A percentile compares a stretch with the other conserved stretches of the same genome.
Evolutionary conservation across 192 early-diverging fungal species (phyloP).

Genomic region (Funneliformis mosseae): DNA sequence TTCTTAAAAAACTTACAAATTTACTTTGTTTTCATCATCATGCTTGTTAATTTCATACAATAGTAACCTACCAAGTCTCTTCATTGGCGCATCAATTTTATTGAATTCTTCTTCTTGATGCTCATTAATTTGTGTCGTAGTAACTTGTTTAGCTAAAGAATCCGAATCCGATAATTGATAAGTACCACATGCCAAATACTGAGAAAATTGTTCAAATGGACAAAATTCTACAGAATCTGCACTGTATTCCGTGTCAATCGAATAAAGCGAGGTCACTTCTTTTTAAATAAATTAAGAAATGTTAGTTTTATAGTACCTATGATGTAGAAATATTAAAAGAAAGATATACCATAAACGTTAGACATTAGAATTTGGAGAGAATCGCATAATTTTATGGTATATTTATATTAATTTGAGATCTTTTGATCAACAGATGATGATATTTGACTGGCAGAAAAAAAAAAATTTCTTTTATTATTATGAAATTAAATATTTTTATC

Average conservation of each 20-base stretch:
- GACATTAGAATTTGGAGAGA: neutral
- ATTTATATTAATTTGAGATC: too few species aligned
- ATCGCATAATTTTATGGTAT: too few species aligned
- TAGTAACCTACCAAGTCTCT: conserved; percentile 67
- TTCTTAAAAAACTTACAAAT: conserved; percentile 8
- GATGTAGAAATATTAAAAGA: neutral
- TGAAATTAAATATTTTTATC: too few species aligned
- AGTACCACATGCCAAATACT: conserved; percentile 68
- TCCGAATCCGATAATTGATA: conserved; percentile 63
- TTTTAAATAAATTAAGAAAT: neutral
- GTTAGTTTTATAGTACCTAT: neutral
- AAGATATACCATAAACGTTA: neutral
- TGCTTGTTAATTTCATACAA: conserved; percentile 53
- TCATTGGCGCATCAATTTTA: conserved; percentile 44
- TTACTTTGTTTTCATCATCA: conserved; percentile 46
- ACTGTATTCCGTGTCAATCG: conserved; percentile 67
- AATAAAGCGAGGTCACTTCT: conserved; percentile 45
- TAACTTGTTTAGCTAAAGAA: conserved; percentile 33
- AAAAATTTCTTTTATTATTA: too few species aligned
- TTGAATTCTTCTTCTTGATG: conserved; percentile 25
- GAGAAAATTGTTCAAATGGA: conserved; percentile 49
- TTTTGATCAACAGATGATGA: too few species aligned
- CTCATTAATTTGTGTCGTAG: conserved; percentile 7
- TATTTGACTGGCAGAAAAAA: too few species aligned
- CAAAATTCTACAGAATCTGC: conserved; percentile 76